Base-by-base conservation (phyloP, 2,329 filamentous ascomycete species). In the Cercospora beticola region DNA sequence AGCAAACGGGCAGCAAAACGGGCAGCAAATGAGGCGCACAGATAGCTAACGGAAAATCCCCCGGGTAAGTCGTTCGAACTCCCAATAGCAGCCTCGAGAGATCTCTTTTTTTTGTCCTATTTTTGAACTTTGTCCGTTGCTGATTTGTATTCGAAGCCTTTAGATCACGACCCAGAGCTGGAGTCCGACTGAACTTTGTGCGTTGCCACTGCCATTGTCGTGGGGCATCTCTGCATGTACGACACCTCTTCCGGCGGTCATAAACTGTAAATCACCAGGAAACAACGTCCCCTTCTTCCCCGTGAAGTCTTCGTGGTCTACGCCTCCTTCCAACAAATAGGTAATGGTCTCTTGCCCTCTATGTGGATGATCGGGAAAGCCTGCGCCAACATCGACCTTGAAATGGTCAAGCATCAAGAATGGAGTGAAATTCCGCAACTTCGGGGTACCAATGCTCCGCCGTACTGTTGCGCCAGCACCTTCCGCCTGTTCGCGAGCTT, bases 341-440 rank as follows among this genome's bases (percentile, higher is more conserved):
- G 93, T 97, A 78, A 97, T 95, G 16, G 89, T 91, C 75, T 97
- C 92, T 80, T 97, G 93, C 46, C 94, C 93, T 46, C 93, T 86
- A 71, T 91, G 89, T 1, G 72, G 70, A 46, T 74, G 72, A 49
- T 74, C 72, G 9, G 72, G 71, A 46, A 74, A 74, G 12, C 72
- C 70, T 9, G 93, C 91, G 68, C 92, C 92, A 1, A 90, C 89
- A 64, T 88, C 87, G 74, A 95, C 88, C 65, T 85, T 87, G 83
- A 97, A 97, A 83, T 73, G 73, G 78, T 98, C 94, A 58, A 97
- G 91, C 93, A 98, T 97, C 56, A 97, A 86, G 82, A 98, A 97
- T 0, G 94, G 95, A 14, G 90, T 92, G 80, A 98, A 90, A 83
- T 97, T 93, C 77, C 90, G 89, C 23, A 98, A 86, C 73, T 91